A percentile compares a stretch with the other conserved stretches of the same genome.
Evolutionary conservation across 2,329 filamentous ascomycete species (phyloP).

Genomic region (Fusarium cyanostomum): DNA sequence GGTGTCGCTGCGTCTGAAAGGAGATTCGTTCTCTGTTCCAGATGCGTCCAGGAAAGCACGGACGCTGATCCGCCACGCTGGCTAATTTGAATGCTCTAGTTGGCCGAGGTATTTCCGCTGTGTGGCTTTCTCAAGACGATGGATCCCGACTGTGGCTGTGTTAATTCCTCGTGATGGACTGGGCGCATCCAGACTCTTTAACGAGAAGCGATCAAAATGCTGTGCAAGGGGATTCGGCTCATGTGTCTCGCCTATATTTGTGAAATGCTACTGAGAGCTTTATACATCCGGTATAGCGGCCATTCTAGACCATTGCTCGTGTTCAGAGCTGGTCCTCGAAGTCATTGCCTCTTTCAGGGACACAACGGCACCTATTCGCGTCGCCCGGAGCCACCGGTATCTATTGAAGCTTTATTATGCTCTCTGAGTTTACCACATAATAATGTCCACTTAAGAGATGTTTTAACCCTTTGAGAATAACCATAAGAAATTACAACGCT

Average conservation of each 20-base stretch:
- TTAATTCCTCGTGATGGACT: background rate
- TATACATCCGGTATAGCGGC: no score
- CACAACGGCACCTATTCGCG: no score
- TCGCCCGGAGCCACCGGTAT: no score
- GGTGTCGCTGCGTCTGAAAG: slow-evolving; percentile 37
- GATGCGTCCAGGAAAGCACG: slow-evolving; percentile 15
- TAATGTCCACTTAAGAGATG: no score
- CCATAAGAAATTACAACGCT: no score
- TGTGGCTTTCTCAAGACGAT: slow-evolving; percentile 19
- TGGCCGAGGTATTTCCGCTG: slow-evolving; percentile 19
- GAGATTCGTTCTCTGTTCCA: slow-evolving; percentile 36
- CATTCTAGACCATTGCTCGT: no score
- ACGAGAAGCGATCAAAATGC: background rate
- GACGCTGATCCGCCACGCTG: slow-evolving; percentile 35
- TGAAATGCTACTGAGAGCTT: no score
- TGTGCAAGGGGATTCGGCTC: background rate
- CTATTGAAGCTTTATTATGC: no score
- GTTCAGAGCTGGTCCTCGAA: no score
- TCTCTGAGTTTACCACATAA: no score
- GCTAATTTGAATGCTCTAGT: slow-evolving; percentile 8
- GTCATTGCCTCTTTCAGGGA: no score
- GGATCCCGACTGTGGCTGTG: slow-evolving; percentile 9
- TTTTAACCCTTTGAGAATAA: no score
- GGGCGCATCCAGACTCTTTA: background rate
- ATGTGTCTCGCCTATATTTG: background rate